Conservation (phyloP, 257 asterid genomes). For the Rehmannia glutinosa region DNA sequence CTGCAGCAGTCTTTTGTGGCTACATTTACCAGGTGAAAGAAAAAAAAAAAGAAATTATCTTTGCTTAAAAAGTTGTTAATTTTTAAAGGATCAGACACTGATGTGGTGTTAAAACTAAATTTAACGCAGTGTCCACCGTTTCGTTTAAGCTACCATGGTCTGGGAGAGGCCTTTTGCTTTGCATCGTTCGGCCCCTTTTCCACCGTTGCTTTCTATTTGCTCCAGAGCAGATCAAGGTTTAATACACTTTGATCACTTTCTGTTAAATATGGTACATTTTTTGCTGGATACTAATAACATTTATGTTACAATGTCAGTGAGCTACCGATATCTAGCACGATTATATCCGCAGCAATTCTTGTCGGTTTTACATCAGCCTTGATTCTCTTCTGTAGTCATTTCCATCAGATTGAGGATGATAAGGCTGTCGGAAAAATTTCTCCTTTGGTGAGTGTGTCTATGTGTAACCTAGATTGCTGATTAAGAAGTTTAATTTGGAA, state of each 20-base stretch:
- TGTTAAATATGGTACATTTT: background rate
- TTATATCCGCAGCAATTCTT: conserved; percentile 44
- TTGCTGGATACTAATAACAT: background rate
- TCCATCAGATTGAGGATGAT: conserved; percentile 53
- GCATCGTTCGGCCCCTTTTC: conserved; percentile 67
- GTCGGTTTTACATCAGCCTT: conserved; percentile 51
- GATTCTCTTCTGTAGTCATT: conserved; percentile 63
- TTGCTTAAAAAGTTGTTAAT: too few relatives aligned
- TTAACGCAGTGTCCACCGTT: conserved; percentile 52
- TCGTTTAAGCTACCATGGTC: conserved; percentile 56
- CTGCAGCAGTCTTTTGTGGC: conserved; percentile 43
- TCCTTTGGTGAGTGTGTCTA: conserved; percentile 44
- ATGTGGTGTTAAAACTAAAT: background rate
- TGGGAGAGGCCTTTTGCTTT: conserved; percentile 68
- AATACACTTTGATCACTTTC: background rate
- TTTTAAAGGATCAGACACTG: background rate
- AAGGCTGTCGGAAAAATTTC: conserved; percentile 51
- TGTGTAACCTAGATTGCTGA: background rate
- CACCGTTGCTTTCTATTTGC: conserved; percentile 54
- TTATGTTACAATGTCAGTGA: conserved; percentile 18
- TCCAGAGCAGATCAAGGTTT: conserved; percentile 40
- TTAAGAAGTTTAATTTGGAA: too few relatives aligned
- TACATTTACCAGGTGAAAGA: conserved; percentile 45
- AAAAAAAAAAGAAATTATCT: background rate
- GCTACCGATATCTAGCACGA: conserved; percentile 38